Evolutionary conservation across 345 rosid species (phyloP).

Genomic region (Gossypium herbaceum): DNA sequence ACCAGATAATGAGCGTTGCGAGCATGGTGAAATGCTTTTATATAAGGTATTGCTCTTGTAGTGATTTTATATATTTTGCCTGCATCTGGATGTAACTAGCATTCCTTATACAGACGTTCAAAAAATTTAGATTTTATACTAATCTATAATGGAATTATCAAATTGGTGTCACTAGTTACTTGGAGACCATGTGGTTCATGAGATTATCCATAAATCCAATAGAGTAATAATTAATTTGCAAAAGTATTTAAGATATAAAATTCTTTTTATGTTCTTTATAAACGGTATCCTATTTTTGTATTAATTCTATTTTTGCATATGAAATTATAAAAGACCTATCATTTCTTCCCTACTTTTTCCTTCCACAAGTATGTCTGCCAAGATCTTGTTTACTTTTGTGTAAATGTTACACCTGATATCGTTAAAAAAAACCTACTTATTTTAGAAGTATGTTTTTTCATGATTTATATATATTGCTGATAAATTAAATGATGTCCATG

Average conservation of each 20-base stretch:
- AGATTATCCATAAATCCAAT: neutral
- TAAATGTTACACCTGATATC: neutral
- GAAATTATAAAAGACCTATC: neutral
- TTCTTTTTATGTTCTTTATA: neutral
- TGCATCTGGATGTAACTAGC: neutral
- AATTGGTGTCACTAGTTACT: neutral
- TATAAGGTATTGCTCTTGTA: slow-evolving; percentile 61
- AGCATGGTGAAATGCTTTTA: slow-evolving; percentile 95
- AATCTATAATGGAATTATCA: neutral
- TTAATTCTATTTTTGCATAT: neutral
- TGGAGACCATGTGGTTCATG: neutral
- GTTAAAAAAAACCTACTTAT: no score
- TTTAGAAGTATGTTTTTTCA: neutral
- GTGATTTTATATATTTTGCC: neutral
- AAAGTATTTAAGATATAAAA: neutral
- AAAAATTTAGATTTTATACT: slow-evolving; percentile 8
- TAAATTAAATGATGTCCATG: neutral
- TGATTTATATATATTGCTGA: neutral
- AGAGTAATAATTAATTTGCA: neutral
- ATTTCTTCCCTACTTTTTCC: neutral
- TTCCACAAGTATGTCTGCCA: neutral
- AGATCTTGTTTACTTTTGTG: neutral
- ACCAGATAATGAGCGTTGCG: slow-evolving; percentile 92
- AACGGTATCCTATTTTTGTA: neutral
- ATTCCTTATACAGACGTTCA: neutral